Conservation (phyloP, 768 basidiomycete species). For the Rhodotorula diobovata region DNA sequence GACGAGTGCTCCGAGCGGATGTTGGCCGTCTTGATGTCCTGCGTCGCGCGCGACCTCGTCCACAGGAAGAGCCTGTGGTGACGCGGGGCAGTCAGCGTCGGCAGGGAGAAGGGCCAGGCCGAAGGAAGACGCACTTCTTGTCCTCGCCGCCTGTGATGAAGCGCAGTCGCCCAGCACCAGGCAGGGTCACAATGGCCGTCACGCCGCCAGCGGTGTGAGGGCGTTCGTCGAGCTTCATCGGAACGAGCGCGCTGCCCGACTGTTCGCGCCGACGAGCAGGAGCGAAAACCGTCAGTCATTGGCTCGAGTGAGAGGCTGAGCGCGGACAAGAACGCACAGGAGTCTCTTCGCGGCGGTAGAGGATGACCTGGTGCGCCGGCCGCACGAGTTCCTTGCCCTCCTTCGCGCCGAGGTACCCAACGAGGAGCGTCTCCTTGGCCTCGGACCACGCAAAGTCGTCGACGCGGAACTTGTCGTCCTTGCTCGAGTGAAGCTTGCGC, state of each 20-base stretch:
- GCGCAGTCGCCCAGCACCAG: conserved; percentile 11
- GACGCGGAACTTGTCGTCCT: conserved; percentile 17
- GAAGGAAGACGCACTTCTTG: conserved; percentile 16
- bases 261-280: not conserved
- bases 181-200: conserved; percentile 8
- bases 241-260: not conserved
- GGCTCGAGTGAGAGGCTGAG: no score
- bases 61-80: conserved; percentile 25
- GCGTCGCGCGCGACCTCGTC: conserved; percentile 24
- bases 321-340: not conserved
- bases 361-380: conserved; percentile 29
- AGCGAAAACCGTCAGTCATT: not conserved
- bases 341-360: conserved; percentile 8
- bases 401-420: conserved; percentile 20
- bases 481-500: conserved; percentile 13
- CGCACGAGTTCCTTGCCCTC: not conserved
- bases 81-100: not conserved
- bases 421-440: conserved; percentile 27
- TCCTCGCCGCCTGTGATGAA: conserved; percentile 33
- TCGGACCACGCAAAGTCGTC: conserved; percentile 26
- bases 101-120: no score
- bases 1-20: conserved; percentile 18
- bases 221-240: not conserved
- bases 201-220: conserved; percentile 19
- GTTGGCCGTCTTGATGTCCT: conserved; percentile 6